phyloP scores from a whole-genome alignment of 306 rosid genomes.

The Cyclanthera cordifolia region DNA sequence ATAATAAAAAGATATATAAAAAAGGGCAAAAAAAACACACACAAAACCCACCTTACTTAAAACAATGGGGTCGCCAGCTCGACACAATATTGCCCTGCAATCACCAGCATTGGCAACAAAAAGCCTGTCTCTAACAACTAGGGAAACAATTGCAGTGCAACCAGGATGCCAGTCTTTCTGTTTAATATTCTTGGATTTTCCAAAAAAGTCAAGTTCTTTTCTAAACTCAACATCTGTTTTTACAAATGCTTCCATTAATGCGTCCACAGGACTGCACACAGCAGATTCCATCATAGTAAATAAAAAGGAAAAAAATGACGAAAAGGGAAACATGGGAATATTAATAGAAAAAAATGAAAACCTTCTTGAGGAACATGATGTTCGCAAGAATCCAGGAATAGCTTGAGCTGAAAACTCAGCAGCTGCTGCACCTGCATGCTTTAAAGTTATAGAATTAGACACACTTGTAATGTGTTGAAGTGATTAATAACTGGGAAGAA shows the following conservation, averaged over 20 bases:
- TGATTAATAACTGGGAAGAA: background rate
- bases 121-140: conserved; percentile 57
- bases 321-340: conserved; percentile 11
- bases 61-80: conserved; percentile 57
- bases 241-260: conserved; percentile 58
- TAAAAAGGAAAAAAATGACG: background rate
- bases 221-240: conserved; percentile 72
- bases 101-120: conserved; percentile 86
- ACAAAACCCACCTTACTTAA: conserved; percentile 56
- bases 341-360: conserved; percentile 9
- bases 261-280: conserved; percentile 55
- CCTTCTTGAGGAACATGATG: conserved; percentile 36
- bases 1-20: background rate
- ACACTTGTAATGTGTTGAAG: background rate
- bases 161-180: conserved; percentile 92
- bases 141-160: conserved; percentile 70
- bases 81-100: conserved; percentile 75
- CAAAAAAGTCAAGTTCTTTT: conserved; percentile 48
- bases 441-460: conserved; percentile 6
- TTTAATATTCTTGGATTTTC: conserved; percentile 52
- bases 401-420: conserved; percentile 81
- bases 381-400: conserved; percentile 58
- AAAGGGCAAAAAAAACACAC: background rate
- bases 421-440: conserved; percentile 78
- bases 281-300: background rate